phyloP scores from a whole-genome alignment of 768 basidiomycete species.

The Russula ochroleuca region DNA sequence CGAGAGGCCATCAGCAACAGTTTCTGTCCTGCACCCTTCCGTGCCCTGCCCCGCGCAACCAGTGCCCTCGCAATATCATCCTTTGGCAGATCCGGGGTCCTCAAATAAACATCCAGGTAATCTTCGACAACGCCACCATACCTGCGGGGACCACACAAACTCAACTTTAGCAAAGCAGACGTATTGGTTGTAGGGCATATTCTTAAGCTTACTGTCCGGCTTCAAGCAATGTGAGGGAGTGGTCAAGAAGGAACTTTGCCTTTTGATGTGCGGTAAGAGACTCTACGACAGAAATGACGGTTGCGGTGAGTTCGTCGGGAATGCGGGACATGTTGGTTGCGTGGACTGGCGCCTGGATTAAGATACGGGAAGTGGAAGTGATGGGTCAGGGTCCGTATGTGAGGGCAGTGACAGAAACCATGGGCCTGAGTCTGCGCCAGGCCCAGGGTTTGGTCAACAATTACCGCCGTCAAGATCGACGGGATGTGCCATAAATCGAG shows the following conservation, averaged over 20 bases:
- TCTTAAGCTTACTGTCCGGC: constrained; percentile 34
- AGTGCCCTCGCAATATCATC: constrained; percentile 51
- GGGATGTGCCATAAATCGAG: neutral
- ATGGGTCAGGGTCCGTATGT: neutral
- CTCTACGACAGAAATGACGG: constrained; percentile 36
- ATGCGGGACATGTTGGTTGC: constrained; percentile 9
- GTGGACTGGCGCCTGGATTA: neutral
- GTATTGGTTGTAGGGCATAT: neutral
- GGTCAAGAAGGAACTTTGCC: constrained; percentile 37
- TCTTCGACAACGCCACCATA: constrained; percentile 62
- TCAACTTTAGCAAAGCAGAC: neutral
- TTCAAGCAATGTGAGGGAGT: constrained; percentile 36
- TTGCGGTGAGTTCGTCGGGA: constrained; percentile 37
- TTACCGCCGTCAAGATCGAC: neutral
- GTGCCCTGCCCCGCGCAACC: constrained; percentile 55
- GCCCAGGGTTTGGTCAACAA: neutral
- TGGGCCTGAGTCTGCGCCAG: neutral
- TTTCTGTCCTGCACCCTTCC: constrained; percentile 51
- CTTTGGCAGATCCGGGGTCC: constrained; percentile 52
- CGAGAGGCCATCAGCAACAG: constrained; percentile 56
- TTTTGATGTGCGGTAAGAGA: constrained; percentile 33
- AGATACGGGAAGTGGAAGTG: neutral
- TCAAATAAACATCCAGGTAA: constrained; percentile 61
- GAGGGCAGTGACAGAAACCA: neutral
- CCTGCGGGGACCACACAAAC: constrained; percentile 33